Evolutionary conservation across 2,329 filamentous ascomycete genomes (phyloP).

Genomic region (Exophiala sp.): DNA sequence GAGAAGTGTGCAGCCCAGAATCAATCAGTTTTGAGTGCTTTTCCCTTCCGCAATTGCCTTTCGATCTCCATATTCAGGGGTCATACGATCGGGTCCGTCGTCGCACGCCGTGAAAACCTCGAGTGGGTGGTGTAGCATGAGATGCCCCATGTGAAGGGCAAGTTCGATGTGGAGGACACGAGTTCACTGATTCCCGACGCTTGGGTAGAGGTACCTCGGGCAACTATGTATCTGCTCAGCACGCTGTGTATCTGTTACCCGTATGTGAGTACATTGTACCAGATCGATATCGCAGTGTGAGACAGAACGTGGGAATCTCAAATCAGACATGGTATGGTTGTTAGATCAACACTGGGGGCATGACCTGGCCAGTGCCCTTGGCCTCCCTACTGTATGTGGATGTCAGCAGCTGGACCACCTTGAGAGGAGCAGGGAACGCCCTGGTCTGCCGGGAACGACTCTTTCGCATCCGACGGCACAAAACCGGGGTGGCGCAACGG

Average conservation of each 20-base stretch:
- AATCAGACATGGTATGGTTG: not conserved
- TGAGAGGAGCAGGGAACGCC: not conserved
- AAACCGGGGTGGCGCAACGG: not conserved
- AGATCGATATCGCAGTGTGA: not conserved
- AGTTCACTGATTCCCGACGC: not conserved
- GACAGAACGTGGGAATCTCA: slow-evolving; percentile 2
- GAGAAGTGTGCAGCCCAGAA: not conserved
- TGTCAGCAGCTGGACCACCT: not conserved
- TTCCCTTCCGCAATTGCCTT: not conserved
- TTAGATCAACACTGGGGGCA: not conserved
- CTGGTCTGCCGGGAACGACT: not conserved
- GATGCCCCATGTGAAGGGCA: slow-evolving; percentile 1
- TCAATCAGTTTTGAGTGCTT: too few relatives aligned
- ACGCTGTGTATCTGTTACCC: slow-evolving; percentile 8
- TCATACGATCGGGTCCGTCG: not conserved
- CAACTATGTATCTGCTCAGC: not conserved
- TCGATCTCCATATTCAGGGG: not conserved
- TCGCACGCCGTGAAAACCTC: slow-evolving; percentile 2
- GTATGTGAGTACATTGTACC: slow-evolving; percentile 1
- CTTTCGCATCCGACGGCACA: not conserved
- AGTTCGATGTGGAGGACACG: not conserved
- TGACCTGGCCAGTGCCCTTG: not conserved
- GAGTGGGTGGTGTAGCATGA: not conserved
- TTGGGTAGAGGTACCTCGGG: slow-evolving; percentile 11
- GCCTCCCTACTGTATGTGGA: too few relatives aligned